Conservation (phyloP, 2,329 filamentous ascomycete species). For the Alternaria sp. region DNA sequence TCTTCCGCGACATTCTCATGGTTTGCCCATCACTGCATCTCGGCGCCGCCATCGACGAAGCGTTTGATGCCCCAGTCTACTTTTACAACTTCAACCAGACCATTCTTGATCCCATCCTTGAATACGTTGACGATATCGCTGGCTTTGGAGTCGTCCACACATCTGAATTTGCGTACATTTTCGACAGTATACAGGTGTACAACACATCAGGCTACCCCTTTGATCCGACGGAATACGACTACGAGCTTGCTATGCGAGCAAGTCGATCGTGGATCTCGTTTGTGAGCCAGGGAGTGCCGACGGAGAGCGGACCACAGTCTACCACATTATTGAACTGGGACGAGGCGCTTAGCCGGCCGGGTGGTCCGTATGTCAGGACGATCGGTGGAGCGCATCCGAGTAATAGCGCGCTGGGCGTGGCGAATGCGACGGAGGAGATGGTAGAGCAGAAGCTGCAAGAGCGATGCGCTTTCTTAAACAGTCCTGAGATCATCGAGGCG, state of each 20-base stretch:
- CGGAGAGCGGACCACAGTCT: conserved; percentile 26
- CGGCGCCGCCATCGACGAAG: conserved; percentile 52
- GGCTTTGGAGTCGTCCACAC: conserved; percentile 62
- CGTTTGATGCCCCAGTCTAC: conserved; percentile 54
- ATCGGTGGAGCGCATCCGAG: conserved; percentile 58
- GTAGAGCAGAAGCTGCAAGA: conserved; percentile 55
- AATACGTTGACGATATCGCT: conserved; percentile 39
- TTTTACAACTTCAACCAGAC: conserved; percentile 65
- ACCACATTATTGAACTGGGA: conserved; percentile 45
- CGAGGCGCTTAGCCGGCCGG: conserved; percentile 47
- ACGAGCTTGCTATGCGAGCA: conserved; percentile 51
- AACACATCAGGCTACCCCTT: conserved; percentile 49
- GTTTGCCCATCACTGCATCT: conserved; percentile 59
- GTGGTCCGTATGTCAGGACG: conserved; percentile 34
- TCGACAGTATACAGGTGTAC: conserved; percentile 55
- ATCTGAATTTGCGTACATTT: conserved; percentile 64
- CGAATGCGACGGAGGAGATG: conserved; percentile 39
- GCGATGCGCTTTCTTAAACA: conserved; percentile 60
- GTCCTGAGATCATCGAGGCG: conserved; percentile 55
- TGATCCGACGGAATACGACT: conserved; percentile 53
- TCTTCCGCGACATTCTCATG: conserved; percentile 63
- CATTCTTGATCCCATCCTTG: conserved; percentile 58
- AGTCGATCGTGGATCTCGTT: conserved; percentile 61
- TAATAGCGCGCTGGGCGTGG: conserved; percentile 53
- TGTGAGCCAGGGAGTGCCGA: conserved; percentile 49